These are phyloP conservation scores for Sclerotinia sclerotiorum DNA, from an alignment of 2,329 filamentous ascomycete species.

Conservation along the genomic window DNA sequence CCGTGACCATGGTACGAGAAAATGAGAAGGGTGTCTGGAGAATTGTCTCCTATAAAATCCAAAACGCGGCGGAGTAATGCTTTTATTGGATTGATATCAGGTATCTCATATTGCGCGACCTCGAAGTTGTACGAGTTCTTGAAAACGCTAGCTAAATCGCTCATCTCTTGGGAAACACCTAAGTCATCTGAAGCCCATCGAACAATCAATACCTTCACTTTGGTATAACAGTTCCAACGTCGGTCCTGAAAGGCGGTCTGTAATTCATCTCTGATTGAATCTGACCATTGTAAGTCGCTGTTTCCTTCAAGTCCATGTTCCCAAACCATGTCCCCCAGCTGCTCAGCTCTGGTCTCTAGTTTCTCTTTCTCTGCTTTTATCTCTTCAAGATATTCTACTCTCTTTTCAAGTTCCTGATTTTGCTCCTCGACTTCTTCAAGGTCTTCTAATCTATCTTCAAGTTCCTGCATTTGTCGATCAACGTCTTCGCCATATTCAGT, in stretches of 20 bases:
- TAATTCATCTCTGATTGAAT: background rate
- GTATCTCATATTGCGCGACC: background rate
- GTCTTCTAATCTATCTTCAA: background rate
- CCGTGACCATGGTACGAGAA: background rate
- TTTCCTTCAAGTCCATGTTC: background rate
- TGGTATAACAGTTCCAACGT: background rate
- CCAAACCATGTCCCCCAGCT: background rate
- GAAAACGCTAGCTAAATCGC: background rate
- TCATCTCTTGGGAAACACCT: background rate
- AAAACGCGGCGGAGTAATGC: background rate
- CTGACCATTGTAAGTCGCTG: background rate
- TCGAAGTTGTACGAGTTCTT: background rate
- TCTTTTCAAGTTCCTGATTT: background rate
- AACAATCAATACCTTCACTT: background rate
- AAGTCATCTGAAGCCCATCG: background rate
- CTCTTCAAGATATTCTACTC: background rate
- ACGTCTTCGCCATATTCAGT: background rate
- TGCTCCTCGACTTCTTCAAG: background rate
- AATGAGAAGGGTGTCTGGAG: background rate
- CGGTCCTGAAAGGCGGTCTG: background rate
- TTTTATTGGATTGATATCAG: background rate
- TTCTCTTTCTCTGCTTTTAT: background rate
- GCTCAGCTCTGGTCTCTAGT: background rate
- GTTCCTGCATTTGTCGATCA: background rate
- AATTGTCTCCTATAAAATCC: background rate